Evolutionary conservation across 2,329 filamentous ascomycete genomes (phyloP), one percentile per base, ranked within the genome.

Genomic region (Calycina herbarum): DNA sequence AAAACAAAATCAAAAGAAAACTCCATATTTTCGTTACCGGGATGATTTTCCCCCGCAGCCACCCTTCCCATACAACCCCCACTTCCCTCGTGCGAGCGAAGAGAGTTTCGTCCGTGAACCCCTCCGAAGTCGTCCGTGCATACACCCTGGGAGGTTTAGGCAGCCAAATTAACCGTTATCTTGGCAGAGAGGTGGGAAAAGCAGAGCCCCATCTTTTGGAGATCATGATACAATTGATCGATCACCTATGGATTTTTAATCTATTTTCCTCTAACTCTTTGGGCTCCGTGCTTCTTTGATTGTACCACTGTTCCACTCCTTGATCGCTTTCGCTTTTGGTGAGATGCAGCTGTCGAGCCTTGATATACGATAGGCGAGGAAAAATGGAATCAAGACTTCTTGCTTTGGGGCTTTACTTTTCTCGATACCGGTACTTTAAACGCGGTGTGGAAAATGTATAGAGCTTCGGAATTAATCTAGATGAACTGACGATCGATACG

Each of bases 91-190:
- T 51, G 45, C n/a, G 45, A 24, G 45, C n/a, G 45, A 24, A 24
- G 7, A 51, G n/a, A 51, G 45, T 51, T 51, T 24, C n/a, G 45
- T 51, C 45, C 45, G 45, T 51, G 45, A 51, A 51, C 42, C n/a
- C 5, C n/a, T 10, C 42, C 42, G 35, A 13, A 38, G 35, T 38
- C 35, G 35, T 38, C 35, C 35, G 35, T 38, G 35, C 35, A 38
- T 38, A 5, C 35, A 4, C 35, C 35, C 10, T 13, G 35, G 35
- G 8, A 51, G 17, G 17, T 51, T 51, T 51, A 51, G 45, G 45
- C 45, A 51, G 45, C 45, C 45, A 51, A 11, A 51, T 51, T 10
- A 51, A 24, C n/a, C n/a, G 45, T 51, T 51, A 5, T 27, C 45
- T 51, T 51, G 45, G 45, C 45, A 24, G n/a, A 20, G 45, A 20